Evolutionary conservation across 805 yeast genomes (phyloP), one percentile per base, ranked within the genome.

Genomic region (Metschnikowia kofuensis): DNA sequence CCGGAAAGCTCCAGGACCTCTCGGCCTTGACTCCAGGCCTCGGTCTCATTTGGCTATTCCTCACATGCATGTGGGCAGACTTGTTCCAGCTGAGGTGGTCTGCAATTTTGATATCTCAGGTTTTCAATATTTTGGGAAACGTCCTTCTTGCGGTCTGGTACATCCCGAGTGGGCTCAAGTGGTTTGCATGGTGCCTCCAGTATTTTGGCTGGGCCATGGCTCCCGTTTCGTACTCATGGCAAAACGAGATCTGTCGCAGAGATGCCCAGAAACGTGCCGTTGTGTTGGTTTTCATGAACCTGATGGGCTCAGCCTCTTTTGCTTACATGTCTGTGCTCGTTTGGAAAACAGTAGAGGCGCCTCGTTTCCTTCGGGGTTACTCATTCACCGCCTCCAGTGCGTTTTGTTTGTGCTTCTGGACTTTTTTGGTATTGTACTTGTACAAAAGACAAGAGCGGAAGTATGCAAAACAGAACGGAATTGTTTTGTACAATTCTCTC

Each of bases 141-240:
- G 69, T 71, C 0, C 67, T 83, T 28, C 64, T 83, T 53, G 82
- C 83, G 4, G 75, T 75, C 37, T 83, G 87, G 87, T 64, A 81
- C 52, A 79, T 83, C 29, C 72, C 82, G 0, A 69, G 70, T 38
- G 50, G 69, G 14, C 81, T 86, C 11, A 81, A 83, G 61, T 82
- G 87, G 86, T 80, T 75, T 68, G 87, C 82, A 0, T 83, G 78
- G 61, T 70, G 81, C 56, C 70, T 78, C 41, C 80, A 79, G 21
- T 82, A 82, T 59, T 79, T 80, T 63, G 78, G 83, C 12, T 82
- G 84, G 76, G 78, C 86, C 14, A 79, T 79, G 62, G 81, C 85
- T 2, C 83, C 87, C 0, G 82, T 82, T 40, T 64, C 81, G 43
- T 79, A 82, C 70, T 75, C 84, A 1, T 75, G 78, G 70, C 78